Evolutionary conservation across 257 asterid species (phyloP), one percentile per base, ranked within the genome.

Genomic region (Solanum bulbocastanum): DNA sequence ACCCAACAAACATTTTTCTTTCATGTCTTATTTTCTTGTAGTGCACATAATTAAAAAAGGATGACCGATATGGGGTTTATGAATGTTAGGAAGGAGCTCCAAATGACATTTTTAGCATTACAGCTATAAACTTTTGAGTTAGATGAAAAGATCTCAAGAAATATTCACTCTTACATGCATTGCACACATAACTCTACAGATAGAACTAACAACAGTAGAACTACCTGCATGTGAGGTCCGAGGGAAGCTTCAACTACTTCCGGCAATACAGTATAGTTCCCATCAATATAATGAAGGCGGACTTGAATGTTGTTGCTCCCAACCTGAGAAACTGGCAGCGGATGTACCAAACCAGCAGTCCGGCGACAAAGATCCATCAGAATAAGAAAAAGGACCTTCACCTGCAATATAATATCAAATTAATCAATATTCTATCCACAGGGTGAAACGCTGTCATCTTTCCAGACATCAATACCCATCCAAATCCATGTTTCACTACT

Each of bases 221-320:
- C 65, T 90, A 97, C 99, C 98, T 96, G 99, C 99, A 97, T 97
- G 91, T 97, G 99, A 86, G 99, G 99, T 86, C 99, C 98, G 87
- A 97, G 98, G 68, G 99, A 97, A 86, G 99, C 99, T 92, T 97
- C 99, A 10, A 97, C 99, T 78, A 97, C 99, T 94, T 97, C 99
- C 0, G 99, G 99, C 66, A 94, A 87, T 87, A 97, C 99, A 68
- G 98, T 96, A 87, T 96, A 97, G 94, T 96, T 97, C 87, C 99
- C 99, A 88, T 97, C 98, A 30, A 97, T 97, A 88, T 95, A 94
- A 86, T 97, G 99, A 90, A 97, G 99, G 85, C 99, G 98, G 86
- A 97, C 96, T 92, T 94, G 96, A 89, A 97, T 94, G 90, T 91
- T 94, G 95, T 89, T 89, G 93, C 99, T 90, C 88, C 99, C 99